A percentile compares a stretch with the other conserved stretches of the same genome.
Conservation (phyloP, 2,329 filamentous ascomycete genomes). For the Curvularia sp. region DNA sequence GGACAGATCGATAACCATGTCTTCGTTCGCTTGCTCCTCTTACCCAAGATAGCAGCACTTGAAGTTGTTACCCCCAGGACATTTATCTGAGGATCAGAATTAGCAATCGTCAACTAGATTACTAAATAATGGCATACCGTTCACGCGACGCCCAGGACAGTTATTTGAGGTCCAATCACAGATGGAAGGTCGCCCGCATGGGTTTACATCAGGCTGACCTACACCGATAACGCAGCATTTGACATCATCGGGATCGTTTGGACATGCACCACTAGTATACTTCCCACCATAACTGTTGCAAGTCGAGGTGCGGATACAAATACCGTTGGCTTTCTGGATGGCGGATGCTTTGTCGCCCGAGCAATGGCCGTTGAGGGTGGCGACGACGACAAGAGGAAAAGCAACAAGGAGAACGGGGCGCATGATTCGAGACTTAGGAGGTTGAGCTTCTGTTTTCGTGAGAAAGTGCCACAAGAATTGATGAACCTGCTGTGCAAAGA, state of each 20-base stretch:
- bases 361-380: not conserved
- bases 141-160: not conserved
- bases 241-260: not conserved
- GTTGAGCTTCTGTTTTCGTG: not conserved
- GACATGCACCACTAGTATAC: not conserved
- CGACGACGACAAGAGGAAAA: not conserved
- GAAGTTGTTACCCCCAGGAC: not conserved
- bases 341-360: not conserved
- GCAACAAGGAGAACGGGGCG: not conserved
- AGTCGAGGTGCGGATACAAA: not conserved
- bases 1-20: not conserved
- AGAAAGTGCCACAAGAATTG: not conserved
- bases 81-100: not conserved
- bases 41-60: not conserved
- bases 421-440: not conserved
- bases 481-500: not conserved
- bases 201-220: not conserved
- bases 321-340: not conserved
- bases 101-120: not conserved
- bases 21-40: not conserved
- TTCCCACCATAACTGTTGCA: not conserved
- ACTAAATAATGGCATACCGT: not conserved
- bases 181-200: not conserved
- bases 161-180: not conserved
- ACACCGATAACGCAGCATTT: not conserved